Conservation (phyloP, 1,139 yeast genomes). For the Blastobotrys capitulatus region DNA sequence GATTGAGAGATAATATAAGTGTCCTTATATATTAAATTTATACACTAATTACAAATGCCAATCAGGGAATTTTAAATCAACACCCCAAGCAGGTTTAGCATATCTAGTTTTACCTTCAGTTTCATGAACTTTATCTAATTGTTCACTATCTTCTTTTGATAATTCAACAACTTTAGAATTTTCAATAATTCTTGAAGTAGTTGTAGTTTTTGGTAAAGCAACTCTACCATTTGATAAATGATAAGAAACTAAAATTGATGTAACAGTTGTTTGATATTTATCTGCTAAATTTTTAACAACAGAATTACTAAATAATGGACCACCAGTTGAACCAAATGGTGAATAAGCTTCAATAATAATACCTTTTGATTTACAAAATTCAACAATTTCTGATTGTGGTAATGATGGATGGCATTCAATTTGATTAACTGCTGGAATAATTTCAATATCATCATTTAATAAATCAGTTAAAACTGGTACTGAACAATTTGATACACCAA, state of each 20-base stretch:
- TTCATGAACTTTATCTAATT: constrained; percentile 43
- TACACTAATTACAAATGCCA: constrained; percentile 26
- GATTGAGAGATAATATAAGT: too few species aligned
- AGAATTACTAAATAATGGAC: constrained; percentile 52
- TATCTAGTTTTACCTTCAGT: constrained; percentile 48
- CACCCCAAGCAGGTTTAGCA: constrained; percentile 38
- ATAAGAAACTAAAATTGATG: constrained; percentile 66
- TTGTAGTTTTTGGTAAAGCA: constrained; percentile 69
- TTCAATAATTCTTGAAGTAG: constrained; percentile 50
- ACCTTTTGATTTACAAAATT: constrained; percentile 47
- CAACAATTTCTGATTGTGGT: constrained; percentile 61
- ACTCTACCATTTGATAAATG: constrained; percentile 63
- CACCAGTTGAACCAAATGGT: constrained; percentile 68
- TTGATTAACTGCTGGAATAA: constrained; percentile 69
- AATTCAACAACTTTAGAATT: constrained; percentile 52
- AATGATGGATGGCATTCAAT: constrained; percentile 71
- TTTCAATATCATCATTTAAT: constrained; percentile 44
- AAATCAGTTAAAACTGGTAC: constrained; percentile 47
- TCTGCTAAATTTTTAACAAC: constrained; percentile 42
- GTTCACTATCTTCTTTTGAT: constrained; percentile 48
- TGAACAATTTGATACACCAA: constrained; percentile 79
- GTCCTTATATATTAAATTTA: too few species aligned
- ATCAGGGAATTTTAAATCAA: constrained; percentile 31
- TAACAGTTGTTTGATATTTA: constrained; percentile 50
- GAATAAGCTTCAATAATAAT: constrained; percentile 71